phyloP scores from a whole-genome alignment of 139 green algal genomes.

The Raphidocelis subcapitata region DNA sequence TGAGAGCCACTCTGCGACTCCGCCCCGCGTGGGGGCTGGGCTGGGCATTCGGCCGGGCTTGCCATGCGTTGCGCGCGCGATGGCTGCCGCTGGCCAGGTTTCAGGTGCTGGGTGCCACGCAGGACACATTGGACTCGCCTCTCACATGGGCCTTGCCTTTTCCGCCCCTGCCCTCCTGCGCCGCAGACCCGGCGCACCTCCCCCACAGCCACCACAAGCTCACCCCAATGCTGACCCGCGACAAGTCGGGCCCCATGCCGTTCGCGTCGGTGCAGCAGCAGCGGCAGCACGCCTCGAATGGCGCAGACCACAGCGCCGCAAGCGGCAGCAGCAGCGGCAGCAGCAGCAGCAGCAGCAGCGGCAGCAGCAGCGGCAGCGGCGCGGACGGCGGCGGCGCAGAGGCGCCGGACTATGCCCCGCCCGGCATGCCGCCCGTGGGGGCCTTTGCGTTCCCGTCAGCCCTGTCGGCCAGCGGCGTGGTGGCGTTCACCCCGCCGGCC shows the following conservation, averaged over 20 bases:
- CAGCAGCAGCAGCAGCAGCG: slow-evolving; percentile 3
- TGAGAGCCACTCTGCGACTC: too few species aligned
- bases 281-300: neutral
- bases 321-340: neutral
- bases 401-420: too few species aligned
- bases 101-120: too few species aligned
- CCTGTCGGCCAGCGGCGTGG: neutral
- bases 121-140: too few species aligned
- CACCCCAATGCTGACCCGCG: neutral
- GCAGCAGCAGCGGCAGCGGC: neutral
- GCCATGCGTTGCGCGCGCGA: too few species aligned
- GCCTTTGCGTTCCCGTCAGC: neutral
- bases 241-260: neutral
- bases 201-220: neutral
- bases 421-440: neutral
- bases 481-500: too few species aligned
- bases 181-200: neutral
- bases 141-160: too few species aligned
- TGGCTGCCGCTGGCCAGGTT: too few species aligned
- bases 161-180: neutral
- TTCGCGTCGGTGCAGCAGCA: neutral
- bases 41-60: too few species aligned
- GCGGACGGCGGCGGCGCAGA: neutral
- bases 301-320: neutral
- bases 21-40: too few species aligned